Conservation (phyloP, 2,329 filamentous ascomycete species). For the Arthroderma sp. region DNA sequence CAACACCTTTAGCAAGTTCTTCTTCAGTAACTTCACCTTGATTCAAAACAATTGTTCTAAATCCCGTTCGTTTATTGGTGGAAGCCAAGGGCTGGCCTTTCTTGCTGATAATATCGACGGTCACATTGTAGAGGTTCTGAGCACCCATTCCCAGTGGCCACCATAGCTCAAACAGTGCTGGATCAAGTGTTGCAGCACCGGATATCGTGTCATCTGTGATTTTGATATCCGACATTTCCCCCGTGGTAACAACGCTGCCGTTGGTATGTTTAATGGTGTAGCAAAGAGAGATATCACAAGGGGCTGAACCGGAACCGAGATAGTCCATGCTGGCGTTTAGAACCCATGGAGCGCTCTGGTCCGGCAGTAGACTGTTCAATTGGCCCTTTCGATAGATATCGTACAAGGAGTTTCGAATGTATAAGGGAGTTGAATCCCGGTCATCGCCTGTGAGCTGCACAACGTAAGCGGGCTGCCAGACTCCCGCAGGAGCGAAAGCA, state of each 20-base stretch:
- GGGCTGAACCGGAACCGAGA: constrained; percentile 32
- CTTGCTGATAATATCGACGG: constrained; percentile 31
- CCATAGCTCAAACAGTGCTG: constrained; percentile 41
- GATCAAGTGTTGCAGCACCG: constrained; percentile 34
- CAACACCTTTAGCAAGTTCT: constrained; percentile 41
- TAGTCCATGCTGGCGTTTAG: constrained; percentile 50
- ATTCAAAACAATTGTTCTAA: constrained; percentile 50
- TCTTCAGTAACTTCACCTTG: constrained; percentile 40
- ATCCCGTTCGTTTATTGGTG: constrained; percentile 44
- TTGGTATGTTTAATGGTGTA: constrained; percentile 35
- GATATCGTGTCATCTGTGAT: constrained; percentile 34
- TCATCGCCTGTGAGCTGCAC: constrained; percentile 33
- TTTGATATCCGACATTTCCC: constrained; percentile 23
- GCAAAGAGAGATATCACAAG: constrained; percentile 29
- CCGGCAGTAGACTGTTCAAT: constrained; percentile 44
- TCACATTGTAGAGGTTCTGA: constrained; percentile 46
- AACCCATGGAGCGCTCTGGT: constrained; percentile 46
- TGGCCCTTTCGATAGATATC: constrained; percentile 49
- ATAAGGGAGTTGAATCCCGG: constrained; percentile 22
- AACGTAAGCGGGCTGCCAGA: constrained; percentile 47
- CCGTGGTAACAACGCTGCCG: neutral
- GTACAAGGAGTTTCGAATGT: constrained; percentile 40
- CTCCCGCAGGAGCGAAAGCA: constrained; percentile 46
- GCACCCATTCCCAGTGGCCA: constrained; percentile 46
- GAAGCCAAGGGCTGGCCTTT: constrained; percentile 26